A percentile compares a stretch with the other conserved stretches of the same genome.
Evolutionary conservation across 495 filamentous ascomycete species (phyloP).

Genomic region (Hamigera avellanea): DNA sequence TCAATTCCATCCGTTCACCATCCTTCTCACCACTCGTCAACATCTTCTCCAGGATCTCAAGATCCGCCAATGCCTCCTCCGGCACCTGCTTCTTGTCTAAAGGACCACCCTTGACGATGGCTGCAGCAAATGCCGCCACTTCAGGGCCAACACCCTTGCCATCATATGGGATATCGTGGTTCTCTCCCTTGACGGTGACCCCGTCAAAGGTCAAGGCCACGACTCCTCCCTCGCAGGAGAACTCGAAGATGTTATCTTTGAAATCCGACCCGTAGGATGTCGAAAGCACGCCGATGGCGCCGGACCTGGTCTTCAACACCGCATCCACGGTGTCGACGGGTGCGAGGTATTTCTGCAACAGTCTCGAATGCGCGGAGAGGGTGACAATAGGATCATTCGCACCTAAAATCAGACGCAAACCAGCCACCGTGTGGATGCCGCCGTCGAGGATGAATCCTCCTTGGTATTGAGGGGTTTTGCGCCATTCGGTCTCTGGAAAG

Average conservation of each 20-base stretch:
- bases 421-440: constrained; percentile 63
- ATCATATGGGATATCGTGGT: constrained; percentile 43
- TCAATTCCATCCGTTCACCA: constrained; percentile 29
- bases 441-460: constrained; percentile 73
- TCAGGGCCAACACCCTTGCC: constrained; percentile 53
- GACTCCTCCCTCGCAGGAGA: constrained; percentile 38
- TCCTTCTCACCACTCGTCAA: constrained; percentile 47
- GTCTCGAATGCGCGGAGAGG: constrained; percentile 47
- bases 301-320: constrained; percentile 43
- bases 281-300: constrained; percentile 49
- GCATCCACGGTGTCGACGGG: constrained; percentile 67
- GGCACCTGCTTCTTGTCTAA: constrained; percentile 45
- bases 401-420: constrained; percentile 46
- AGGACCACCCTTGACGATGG: constrained; percentile 32
- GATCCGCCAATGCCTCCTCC: constrained; percentile 56
- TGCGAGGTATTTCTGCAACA: constrained; percentile 49
- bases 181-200: constrained; percentile 39
- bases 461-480: constrained; percentile 58
- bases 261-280: constrained; percentile 59
- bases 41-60: constrained; percentile 58
- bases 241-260: constrained; percentile 35
- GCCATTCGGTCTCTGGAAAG: constrained; percentile 53
- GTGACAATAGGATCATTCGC: constrained; percentile 27
- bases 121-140: constrained; percentile 52
- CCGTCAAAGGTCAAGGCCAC: constrained; percentile 42